Percentiles rank a stretch among this genome's conserved stretches.
Evolutionary conservation across 2,329 filamentous ascomycete genomes (phyloP).

Genomic region (Sphaerulina musiva): DNA sequence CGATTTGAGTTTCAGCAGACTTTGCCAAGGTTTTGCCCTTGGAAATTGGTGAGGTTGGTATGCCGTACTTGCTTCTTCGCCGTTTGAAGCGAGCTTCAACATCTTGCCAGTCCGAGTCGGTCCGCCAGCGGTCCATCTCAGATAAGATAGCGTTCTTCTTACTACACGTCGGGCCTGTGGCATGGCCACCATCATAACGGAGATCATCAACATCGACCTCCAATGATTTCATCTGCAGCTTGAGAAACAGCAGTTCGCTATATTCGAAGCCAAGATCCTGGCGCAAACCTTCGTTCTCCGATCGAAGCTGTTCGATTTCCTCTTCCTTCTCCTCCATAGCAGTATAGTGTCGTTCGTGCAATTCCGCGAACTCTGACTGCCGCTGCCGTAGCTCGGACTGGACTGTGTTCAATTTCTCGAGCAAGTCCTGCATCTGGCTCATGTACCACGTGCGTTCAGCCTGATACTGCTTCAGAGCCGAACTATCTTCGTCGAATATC

Average conservation of each 20-base stretch:
- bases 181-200: constrained; percentile 15
- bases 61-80: constrained; percentile 29
- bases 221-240: constrained; percentile 36
- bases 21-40: constrained; percentile 7
- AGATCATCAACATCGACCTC: constrained; percentile 31
- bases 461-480: constrained; percentile 20
- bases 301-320: constrained; percentile 30
- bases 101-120: constrained; percentile 31
- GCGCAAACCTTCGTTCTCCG: constrained; percentile 36
- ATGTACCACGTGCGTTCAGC: constrained; percentile 25
- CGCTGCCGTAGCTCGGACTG: constrained; percentile 31
- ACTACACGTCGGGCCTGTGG: constrained; percentile 4
- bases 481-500: constrained; percentile 11
- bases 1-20: constrained; percentile 4
- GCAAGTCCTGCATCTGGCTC: constrained; percentile 28
- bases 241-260: constrained; percentile 36
- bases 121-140: constrained; percentile 34
- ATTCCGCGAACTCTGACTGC: constrained; percentile 30
- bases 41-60: constrained; percentile 17
- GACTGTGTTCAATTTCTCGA: constrained; percentile 28
- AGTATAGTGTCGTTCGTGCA: constrained; percentile 28
- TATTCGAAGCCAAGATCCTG: constrained; percentile 36
- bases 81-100: constrained; percentile 31
- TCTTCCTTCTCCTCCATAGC: constrained; percentile 30
- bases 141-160: constrained; percentile 24